Conservation (phyloP, 2,329 filamentous ascomycete species). For the Colletotrichum musicola region DNA sequence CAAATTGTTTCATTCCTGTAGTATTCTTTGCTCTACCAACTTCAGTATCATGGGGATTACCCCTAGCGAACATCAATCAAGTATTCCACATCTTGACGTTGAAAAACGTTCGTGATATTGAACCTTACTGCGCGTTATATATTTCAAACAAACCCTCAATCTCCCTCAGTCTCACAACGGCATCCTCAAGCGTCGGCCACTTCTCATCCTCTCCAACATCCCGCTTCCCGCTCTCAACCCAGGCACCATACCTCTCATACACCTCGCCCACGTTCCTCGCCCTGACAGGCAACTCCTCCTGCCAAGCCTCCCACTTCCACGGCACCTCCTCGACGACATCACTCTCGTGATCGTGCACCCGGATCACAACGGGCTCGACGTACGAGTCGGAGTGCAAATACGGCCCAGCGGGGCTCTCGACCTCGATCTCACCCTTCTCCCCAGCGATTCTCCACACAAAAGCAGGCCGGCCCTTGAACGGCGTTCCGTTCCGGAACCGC, state of each 20-base stretch:
- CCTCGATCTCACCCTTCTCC: conserved; percentile 61
- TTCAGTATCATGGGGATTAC: too few species aligned
- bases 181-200: conserved; percentile 56
- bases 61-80: too few species aligned
- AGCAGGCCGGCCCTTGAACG: conserved; percentile 60
- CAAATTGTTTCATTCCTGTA: too few species aligned
- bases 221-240: conserved; percentile 36
- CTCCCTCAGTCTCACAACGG: conserved; percentile 61
- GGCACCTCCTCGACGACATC: conserved; percentile 57
- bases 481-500: conserved; percentile 60
- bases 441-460: conserved; percentile 65
- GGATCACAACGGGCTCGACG: conserved; percentile 56
- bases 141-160: conserved; percentile 50
- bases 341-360: conserved; percentile 63
- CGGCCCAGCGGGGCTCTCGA: conserved; percentile 20
- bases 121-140: not conserved
- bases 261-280: conserved; percentile 64
- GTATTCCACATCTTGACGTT: too few species aligned
- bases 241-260: conserved; percentile 67
- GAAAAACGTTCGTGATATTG: not conserved
- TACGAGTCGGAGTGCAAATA: conserved; percentile 48
- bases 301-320: conserved; percentile 61
- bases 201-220: conserved; percentile 40
- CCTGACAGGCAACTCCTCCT: conserved; percentile 57
- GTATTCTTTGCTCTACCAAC: too few species aligned